Conservation (phyloP, 306 rosid species). For the Purshia tridentata region DNA sequence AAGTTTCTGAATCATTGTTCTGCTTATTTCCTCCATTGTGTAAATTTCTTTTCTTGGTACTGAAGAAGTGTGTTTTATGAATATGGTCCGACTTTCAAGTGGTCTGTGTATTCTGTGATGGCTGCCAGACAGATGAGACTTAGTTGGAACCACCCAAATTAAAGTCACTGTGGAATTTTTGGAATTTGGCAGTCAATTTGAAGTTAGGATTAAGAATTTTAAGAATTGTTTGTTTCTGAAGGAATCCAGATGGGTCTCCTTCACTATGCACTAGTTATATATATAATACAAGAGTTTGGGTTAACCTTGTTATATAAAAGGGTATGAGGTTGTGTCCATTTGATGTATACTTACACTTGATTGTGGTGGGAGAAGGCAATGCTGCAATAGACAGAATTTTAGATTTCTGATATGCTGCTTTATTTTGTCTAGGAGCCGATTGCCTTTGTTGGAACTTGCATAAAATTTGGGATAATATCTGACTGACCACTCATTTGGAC, state of each 20-base stretch:
- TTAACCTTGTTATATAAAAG: background rate
- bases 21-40: no score
- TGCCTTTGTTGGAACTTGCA: background rate
- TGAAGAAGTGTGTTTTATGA: background rate
- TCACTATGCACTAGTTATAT: no score
- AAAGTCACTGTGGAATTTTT: background rate
- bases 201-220: background rate
- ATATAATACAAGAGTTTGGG: background rate
- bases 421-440: background rate
- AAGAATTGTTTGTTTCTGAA: background rate
- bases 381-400: background rate
- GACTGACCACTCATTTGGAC: background rate
- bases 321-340: background rate
- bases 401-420: background rate
- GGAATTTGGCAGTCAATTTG: background rate
- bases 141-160: background rate
- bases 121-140: background rate
- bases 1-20: conserved; percentile 34
- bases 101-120: background rate
- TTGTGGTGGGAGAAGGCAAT: background rate
- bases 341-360: background rate
- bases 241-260: background rate
- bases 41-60: background rate
- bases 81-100: background rate
- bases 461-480: background rate